Conservation (phyloP, 441 rosid species). For the Euphorbia celastroides region DNA sequence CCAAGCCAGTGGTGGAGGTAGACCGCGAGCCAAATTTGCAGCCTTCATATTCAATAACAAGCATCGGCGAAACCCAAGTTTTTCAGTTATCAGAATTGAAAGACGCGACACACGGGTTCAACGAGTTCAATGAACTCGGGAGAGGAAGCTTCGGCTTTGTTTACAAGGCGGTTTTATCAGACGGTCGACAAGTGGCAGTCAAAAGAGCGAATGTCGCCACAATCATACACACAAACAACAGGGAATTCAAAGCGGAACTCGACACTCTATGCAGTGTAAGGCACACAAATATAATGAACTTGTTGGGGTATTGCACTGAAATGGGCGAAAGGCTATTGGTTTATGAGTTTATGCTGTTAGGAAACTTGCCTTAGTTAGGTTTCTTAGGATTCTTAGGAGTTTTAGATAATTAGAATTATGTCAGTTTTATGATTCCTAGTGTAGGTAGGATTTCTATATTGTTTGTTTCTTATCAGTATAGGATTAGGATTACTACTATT, state of each 20-base stretch:
- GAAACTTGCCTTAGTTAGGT: too few species aligned
- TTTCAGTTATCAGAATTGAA: conserved; percentile 78
- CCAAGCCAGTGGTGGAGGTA: conserved; percentile 45
- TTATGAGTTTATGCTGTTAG: conserved; percentile 57
- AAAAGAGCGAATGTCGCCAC: conserved; percentile 94
- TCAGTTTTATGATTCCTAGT: too few species aligned
- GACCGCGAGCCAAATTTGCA: conserved; percentile 31
- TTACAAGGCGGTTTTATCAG: conserved; percentile 67
- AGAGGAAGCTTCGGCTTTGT: conserved; percentile 91
- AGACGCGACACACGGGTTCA: conserved; percentile 90
- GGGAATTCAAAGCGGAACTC: conserved; percentile 74
- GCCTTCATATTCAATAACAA: conserved; percentile 35
- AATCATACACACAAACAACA: conserved; percentile 68
- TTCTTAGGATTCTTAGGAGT: too few species aligned
- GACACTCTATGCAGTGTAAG: conserved; percentile 69
- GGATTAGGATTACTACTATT: too few species aligned
- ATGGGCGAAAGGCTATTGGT: conserved; percentile 83
- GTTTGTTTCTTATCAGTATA: too few species aligned
- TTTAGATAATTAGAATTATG: too few species aligned
- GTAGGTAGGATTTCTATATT: too few species aligned
- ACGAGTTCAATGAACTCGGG: conserved; percentile 89
- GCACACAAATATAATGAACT: conserved; percentile 73
- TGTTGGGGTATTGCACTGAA: conserved; percentile 88
- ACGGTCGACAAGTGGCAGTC: conserved; percentile 80
- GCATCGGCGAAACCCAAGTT: conserved; percentile 58